Percentiles rank a stretch among this genome's conserved stretches.
Evolutionary conservation across 2,329 filamentous ascomycete species (phyloP).

Genomic region (Xylaria digitata): DNA sequence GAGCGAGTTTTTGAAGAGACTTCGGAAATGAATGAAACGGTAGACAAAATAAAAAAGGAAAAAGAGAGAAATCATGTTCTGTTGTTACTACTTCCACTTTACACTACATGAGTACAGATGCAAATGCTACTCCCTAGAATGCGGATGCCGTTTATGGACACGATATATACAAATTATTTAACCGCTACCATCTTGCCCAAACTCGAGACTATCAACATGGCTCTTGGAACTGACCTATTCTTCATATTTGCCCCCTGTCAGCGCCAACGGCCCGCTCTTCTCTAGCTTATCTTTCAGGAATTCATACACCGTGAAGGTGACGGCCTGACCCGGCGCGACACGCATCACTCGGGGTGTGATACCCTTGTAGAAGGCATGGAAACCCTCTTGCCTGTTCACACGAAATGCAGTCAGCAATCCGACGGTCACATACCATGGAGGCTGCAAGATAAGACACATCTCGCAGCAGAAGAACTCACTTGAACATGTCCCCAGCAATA

Average conservation of each 20-base stretch:
- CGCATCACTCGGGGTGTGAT: constrained; percentile 98
- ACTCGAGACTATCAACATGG: neutral
- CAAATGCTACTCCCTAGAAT: constrained; percentile 30
- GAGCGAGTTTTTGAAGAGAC: constrained; percentile 10
- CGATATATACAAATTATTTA: constrained; percentile 22
- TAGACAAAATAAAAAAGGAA: constrained; percentile 12
- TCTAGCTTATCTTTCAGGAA: constrained; percentile 79
- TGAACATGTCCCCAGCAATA: constrained; percentile 88
- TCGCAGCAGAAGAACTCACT: constrained; percentile 58
- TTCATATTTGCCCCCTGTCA: constrained; percentile 73
- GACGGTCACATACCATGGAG: neutral
- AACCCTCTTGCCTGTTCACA: constrained; percentile 80
- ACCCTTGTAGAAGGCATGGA: constrained; percentile 98
- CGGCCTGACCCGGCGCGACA: constrained; percentile 92
- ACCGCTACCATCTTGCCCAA: neutral
- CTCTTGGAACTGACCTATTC: constrained; percentile 60
- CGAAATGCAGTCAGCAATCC: constrained; percentile 8
- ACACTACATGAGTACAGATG: constrained; percentile 17
- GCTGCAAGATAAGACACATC: neutral
- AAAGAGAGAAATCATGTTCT: constrained; percentile 5
- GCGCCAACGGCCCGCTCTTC: constrained; percentile 67
- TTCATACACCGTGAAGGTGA: constrained; percentile 82
- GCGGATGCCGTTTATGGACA: constrained; percentile 30
- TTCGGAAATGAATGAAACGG: neutral
- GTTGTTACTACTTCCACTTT: constrained; percentile 12